phyloP scores from a whole-genome alignment of 1,139 yeast species.

The Arxiozyma slooffiae region DNA sequence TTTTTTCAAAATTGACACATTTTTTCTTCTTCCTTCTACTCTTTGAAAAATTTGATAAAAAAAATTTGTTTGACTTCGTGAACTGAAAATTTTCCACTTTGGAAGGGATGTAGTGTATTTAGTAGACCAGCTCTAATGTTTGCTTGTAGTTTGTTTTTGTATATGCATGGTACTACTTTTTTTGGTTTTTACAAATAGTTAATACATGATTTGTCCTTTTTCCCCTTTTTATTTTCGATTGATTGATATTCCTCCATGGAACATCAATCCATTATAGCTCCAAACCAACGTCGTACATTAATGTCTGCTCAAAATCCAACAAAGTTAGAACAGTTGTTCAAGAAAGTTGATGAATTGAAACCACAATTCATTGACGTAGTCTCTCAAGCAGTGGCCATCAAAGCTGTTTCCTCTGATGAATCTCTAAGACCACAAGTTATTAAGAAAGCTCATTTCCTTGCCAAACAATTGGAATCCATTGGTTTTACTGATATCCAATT shows the following conservation, averaged over 20 bases:
- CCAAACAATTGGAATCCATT: conserved; percentile 52
- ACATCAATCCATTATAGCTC: conserved; percentile 1
- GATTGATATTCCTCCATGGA: conserved; percentile 4
- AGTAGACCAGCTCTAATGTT: too few species aligned
- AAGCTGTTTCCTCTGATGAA: conserved; percentile 91
- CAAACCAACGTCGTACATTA: conserved; percentile 3
- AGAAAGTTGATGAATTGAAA: conserved; percentile 59
- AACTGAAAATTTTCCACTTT: too few species aligned
- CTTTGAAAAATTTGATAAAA: too few species aligned
- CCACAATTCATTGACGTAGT: conserved; percentile 62
- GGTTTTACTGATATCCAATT: conserved; percentile 78
- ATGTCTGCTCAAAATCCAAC: conserved; percentile 14
- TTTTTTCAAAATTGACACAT: neutral
- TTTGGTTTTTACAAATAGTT: too few species aligned
- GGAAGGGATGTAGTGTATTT: too few species aligned
- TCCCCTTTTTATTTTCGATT: neutral
- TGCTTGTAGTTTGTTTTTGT: too few species aligned
- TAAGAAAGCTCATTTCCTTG: conserved; percentile 74
- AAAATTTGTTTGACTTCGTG: too few species aligned
- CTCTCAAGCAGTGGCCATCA: conserved; percentile 76
- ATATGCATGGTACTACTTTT: too few species aligned
- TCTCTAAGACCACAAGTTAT: conserved; percentile 76
- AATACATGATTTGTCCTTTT: neutral
- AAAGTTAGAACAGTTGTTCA: conserved; percentile 33
- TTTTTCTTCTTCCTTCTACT: too few species aligned